These are phyloP conservation scores for Penicillium sp. DNA, from an alignment of 2,329 filamentous ascomycete genomes.

Conservation along the genomic window DNA sequence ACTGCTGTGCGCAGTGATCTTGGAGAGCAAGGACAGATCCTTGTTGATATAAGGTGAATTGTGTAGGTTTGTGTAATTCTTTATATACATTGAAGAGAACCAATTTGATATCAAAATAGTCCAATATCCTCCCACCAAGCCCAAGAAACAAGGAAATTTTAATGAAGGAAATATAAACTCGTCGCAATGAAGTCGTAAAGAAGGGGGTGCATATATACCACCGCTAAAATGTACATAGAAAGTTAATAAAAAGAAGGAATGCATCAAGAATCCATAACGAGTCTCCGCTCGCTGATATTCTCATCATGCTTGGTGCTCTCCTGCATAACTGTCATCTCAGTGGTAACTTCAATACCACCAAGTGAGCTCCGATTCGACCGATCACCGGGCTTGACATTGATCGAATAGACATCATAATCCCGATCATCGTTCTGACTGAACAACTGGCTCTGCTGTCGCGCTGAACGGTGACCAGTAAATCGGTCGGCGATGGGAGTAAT, in stretches of 20 bases:
- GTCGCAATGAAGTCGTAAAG: constrained; percentile 14
- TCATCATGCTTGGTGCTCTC: constrained; percentile 20
- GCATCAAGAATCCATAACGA: constrained; percentile 24
- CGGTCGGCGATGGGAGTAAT: constrained; percentile 12
- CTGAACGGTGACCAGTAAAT: constrained; percentile 14
- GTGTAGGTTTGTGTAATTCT: background rate
- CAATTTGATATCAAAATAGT: background rate
- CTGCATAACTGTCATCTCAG: constrained; percentile 29
- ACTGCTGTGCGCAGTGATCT: constrained; percentile 24
- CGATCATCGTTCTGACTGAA: constrained; percentile 21
- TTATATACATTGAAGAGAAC: background rate
- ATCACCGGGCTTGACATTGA: constrained; percentile 27
- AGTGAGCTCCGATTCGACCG: constrained; percentile 10
- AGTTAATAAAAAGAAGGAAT: background rate
- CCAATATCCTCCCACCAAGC: background rate
- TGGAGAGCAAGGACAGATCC: constrained; percentile 32
- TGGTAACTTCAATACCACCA: constrained; percentile 33
- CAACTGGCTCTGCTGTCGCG: constrained; percentile 18
- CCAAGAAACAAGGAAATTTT: background rate
- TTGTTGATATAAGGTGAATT: constrained; percentile 21
- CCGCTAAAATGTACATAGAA: background rate
- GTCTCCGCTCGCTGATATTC: constrained; percentile 21
- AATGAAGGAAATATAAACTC: background rate
- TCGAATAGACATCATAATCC: constrained; percentile 31
- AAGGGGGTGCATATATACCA: background rate